Percentiles rank a stretch among this genome's conserved stretches.
Evolutionary conservation across 257 asterid genomes (phyloP).

Genomic region (Nicotiana otophora): DNA sequence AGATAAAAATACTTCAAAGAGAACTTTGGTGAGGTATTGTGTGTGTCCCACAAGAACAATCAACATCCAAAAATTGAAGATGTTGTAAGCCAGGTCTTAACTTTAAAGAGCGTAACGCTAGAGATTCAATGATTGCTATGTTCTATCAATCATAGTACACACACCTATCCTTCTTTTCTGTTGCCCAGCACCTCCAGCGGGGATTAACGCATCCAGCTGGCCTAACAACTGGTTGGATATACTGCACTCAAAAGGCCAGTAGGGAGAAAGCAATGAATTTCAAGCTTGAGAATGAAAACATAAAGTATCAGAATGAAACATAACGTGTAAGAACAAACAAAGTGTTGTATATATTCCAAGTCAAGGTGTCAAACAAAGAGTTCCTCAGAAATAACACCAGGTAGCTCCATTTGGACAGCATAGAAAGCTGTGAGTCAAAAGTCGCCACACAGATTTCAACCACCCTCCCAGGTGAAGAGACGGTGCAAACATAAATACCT

Average conservation of each 20-base stretch:
- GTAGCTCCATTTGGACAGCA: background rate
- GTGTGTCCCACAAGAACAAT: background rate
- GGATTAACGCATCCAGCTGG: slow-evolving; percentile 70
- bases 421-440: background rate
- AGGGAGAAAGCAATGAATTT: background rate
- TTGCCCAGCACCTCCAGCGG: slow-evolving; percentile 76
- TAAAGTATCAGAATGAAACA: slow-evolving; percentile 12
- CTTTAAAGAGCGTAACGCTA: background rate
- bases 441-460: background rate
- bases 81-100: background rate
- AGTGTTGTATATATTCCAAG: background rate
- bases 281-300: background rate
- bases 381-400: background rate
- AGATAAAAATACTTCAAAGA: background rate
- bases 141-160: slow-evolving; percentile 10
- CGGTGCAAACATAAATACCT: slow-evolving; percentile 25
- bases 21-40: background rate
- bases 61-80: background rate
- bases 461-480: background rate
- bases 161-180: slow-evolving; percentile 83
- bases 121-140: background rate
- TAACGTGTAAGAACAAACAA: slow-evolving; percentile 11
- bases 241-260: slow-evolving; percentile 34
- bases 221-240: slow-evolving; percentile 62
- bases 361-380: slow-evolving; percentile 14